Evolutionary conservation across 176 grass and related monocot species (phyloP).

Genomic region (Hyparrhenia diplandra): DNA sequence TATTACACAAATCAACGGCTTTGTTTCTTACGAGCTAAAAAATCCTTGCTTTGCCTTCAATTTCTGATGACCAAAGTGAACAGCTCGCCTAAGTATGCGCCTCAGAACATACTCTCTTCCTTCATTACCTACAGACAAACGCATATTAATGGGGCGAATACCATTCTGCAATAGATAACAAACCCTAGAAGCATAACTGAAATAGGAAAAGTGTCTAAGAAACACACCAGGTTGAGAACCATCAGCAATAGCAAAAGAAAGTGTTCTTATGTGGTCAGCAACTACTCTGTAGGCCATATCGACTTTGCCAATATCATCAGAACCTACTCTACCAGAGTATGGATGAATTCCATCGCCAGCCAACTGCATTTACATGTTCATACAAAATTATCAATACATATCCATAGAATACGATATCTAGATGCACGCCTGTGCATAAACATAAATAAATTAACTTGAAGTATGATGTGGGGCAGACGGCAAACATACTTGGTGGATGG

Average conservation of each 20-base stretch:
- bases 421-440: not conserved
- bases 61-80: slow-evolving; percentile 86
- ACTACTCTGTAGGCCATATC: slow-evolving; percentile 99
- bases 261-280: slow-evolving; percentile 93
- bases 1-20: not conserved
- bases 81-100: slow-evolving; percentile 86
- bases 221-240: slow-evolving; percentile 81
- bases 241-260: slow-evolving; percentile 88
- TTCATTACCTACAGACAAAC: slow-evolving; percentile 62
- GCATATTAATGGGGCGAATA: not conserved
- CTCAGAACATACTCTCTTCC: slow-evolving; percentile 96
- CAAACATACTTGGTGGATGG: slow-evolving; percentile 68
- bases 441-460: slow-evolving; percentile 21
- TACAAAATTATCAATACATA: slow-evolving; percentile 23
- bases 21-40: slow-evolving; percentile 72
- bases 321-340: slow-evolving; percentile 70
- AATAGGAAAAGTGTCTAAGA: slow-evolving; percentile 9
- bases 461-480: not conserved
- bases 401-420: not conserved
- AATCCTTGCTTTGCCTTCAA: slow-evolving; percentile 73
- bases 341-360: slow-evolving; percentile 53
- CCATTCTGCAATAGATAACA: slow-evolving; percentile 2
- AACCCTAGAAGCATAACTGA: not conserved
- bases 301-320: slow-evolving; percentile 78
- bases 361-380: slow-evolving; percentile 31